These are phyloP conservation scores for Phellinidium pouzarii DNA, from an alignment of 1,284 basidiomycete species.

Conservation along the genomic window DNA sequence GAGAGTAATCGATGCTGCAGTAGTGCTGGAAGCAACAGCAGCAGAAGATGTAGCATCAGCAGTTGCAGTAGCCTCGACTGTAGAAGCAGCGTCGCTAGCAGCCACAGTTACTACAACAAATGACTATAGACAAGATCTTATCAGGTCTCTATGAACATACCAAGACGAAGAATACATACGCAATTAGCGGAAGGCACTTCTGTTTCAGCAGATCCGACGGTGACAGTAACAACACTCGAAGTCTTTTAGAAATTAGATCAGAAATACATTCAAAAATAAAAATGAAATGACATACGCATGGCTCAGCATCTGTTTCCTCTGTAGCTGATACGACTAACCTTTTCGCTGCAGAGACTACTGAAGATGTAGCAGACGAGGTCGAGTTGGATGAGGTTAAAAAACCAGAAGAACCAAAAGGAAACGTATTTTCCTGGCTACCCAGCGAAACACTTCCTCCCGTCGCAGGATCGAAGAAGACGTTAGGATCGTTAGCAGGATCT, in stretches of 20 bases:
- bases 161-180: slow-evolving; percentile 19
- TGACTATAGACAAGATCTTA: slow-evolving; percentile 12
- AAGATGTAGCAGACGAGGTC: background rate
- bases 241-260: slow-evolving; percentile 22
- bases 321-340: background rate
- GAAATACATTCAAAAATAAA: slow-evolving; percentile 18
- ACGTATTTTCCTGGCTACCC: slow-evolving; percentile 49
- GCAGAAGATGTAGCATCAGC: slow-evolving; percentile 16
- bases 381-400: slow-evolving; percentile 13
- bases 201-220: slow-evolving; percentile 20
- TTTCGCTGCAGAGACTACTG: background rate
- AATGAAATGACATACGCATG: slow-evolving; percentile 10
- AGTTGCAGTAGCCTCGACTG: slow-evolving; percentile 8
- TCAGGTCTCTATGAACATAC: background rate
- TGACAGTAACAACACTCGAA: slow-evolving; percentile 21
- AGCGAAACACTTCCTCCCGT: slow-evolving; percentile 35
- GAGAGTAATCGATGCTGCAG: too few species aligned
- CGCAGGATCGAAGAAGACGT: slow-evolving; percentile 54
- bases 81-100: background rate
- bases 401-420: slow-evolving; percentile 34
- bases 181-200: slow-evolving; percentile 1
- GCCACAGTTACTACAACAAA: slow-evolving; percentile 14
- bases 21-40: slow-evolving; percentile 14
- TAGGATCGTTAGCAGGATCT: slow-evolving; percentile 33
- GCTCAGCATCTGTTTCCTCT: background rate